Percentiles rank a stretch among this genome's conserved stretches.
phyloP scores from a whole-genome alignment of 31 red algal genomes.

The Bonnemaisonia californica region DNA sequence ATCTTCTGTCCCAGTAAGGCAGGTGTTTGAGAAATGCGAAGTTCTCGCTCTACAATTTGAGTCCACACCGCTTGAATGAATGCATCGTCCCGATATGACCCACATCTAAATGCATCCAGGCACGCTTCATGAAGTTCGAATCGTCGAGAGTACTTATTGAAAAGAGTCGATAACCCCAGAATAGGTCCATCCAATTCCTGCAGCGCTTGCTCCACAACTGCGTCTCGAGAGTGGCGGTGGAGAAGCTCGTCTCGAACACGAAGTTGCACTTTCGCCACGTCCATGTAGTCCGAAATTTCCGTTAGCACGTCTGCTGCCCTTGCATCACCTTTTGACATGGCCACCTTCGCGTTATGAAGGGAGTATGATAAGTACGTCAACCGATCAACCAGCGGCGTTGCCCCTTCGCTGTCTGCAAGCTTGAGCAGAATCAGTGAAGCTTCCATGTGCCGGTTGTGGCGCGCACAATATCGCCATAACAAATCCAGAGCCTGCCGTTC shows the following conservation, averaged over 20 bases:
- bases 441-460: constrained; percentile 69
- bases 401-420: constrained; percentile 45
- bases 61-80: constrained; percentile 75
- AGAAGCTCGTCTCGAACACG: constrained; percentile 75
- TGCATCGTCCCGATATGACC: constrained; percentile 75
- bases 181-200: constrained; percentile 60
- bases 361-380: constrained; percentile 78
- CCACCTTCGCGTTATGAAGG: constrained; percentile 82
- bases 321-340: constrained; percentile 67
- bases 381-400: constrained; percentile 58
- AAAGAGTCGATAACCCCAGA: constrained; percentile 71
- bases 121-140: constrained; percentile 77
- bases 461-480: constrained; percentile 86
- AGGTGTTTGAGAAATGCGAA: constrained; percentile 2
- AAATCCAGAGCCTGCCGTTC: constrained; percentile 64
- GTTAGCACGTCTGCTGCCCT: constrained; percentile 47
- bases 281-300: constrained; percentile 81
- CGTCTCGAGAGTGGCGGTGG: constrained; percentile 8
- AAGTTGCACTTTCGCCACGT: constrained; percentile 88
- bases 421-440: constrained; percentile 78
- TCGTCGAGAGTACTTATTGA: constrained; percentile 75
- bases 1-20: constrained; percentile 37
- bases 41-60: constrained; percentile 62
- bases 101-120: constrained; percentile 80
- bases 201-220: constrained; percentile 31